Conservation (phyloP, 179 eudicot species). For the Monotropa hypopitys region DNA sequence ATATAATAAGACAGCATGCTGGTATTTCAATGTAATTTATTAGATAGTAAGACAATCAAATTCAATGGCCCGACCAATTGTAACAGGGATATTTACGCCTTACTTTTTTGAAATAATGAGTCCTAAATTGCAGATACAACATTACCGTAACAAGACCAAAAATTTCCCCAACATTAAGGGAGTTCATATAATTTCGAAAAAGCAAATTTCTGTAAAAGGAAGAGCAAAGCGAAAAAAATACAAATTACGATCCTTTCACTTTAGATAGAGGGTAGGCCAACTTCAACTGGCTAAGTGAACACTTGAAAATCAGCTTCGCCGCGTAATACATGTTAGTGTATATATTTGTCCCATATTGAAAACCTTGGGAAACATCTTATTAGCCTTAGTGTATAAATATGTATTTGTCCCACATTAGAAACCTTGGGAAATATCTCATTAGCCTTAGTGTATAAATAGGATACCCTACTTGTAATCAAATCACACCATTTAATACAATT, state of each 20-base stretch:
- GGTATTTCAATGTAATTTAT: neutral
- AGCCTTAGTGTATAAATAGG: no score
- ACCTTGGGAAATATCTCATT: no score
- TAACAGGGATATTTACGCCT: neutral
- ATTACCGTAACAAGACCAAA: neutral
- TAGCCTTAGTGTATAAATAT: no score
- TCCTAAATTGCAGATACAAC: neutral
- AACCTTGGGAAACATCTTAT: no score
- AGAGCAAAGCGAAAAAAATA: neutral
- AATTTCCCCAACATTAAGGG: neutral
- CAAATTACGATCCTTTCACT: neutral
- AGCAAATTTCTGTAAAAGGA: neutral
- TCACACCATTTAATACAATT: no score
- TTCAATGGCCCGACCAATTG: neutral
- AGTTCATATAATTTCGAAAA: neutral
- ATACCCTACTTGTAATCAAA: no score
- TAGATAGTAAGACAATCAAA: neutral
- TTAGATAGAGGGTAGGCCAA: neutral
- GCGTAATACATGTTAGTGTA: no score
- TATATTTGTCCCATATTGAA: no score
- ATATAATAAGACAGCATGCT: neutral
- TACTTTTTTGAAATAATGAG: neutral
- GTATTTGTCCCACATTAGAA: no score
- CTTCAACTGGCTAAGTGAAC: neutral
- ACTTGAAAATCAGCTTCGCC: neutral